Evolutionary conservation across 306 rosid genomes (phyloP).

Genomic region (Heteromeles arbutifolia): DNA sequence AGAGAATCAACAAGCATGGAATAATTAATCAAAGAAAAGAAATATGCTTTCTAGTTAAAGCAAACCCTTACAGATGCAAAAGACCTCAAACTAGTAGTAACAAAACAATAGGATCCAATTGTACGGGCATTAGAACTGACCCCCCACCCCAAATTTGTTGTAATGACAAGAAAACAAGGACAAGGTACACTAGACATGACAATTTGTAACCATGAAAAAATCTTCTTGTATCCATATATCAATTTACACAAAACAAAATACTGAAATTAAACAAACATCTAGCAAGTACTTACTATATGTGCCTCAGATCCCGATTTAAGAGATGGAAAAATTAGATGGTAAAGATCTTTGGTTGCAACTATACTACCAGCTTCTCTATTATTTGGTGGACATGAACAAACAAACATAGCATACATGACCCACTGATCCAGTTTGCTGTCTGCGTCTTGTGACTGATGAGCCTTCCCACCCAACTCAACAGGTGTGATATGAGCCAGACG

Average conservation of each 20-base stretch:
- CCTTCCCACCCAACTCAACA: slow-evolving; percentile 92
- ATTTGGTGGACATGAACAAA: slow-evolving; percentile 88
- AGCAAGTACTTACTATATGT: slow-evolving; percentile 58
- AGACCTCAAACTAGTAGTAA: background rate
- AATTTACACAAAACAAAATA: background rate
- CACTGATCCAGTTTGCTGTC: slow-evolving; percentile 97
- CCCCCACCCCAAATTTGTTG: background rate
- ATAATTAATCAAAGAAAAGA: background rate
- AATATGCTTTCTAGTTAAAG: background rate
- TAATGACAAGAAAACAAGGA: background rate
- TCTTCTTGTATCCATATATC: background rate
- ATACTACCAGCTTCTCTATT: slow-evolving; percentile 60
- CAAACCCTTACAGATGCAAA: background rate
- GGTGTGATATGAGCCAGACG: slow-evolving; percentile 95
- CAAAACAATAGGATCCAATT: background rate
- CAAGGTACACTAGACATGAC: background rate
- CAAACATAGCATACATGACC: slow-evolving; percentile 96
- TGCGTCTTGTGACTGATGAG: slow-evolving; percentile 86
- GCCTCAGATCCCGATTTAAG: slow-evolving; percentile 91
- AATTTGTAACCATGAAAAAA: too few relatives aligned
- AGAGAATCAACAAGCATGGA: background rate
- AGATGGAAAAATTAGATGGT: slow-evolving; percentile 85
- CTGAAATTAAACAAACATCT: background rate
- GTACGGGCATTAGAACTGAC: background rate
- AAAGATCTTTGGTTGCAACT: slow-evolving; percentile 73